Conservation (phyloP, 306 rosid species). For the Hippophae gyantsensis region DNA sequence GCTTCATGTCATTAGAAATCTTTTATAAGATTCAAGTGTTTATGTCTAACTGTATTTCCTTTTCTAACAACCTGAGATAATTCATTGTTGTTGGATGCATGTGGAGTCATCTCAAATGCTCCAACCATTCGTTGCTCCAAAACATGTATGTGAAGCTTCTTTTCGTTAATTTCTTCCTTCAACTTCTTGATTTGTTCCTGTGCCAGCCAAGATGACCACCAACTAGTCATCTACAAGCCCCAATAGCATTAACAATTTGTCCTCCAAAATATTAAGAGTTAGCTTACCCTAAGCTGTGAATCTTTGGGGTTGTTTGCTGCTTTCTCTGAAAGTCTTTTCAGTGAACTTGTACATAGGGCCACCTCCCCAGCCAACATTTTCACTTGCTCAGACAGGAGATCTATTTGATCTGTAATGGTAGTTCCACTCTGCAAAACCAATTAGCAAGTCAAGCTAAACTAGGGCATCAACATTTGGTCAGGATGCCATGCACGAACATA, state of each 20-base stretch:
- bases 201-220: slow-evolving; percentile 19
- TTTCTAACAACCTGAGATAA: slow-evolving; percentile 44
- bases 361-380: slow-evolving; percentile 90
- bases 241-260: slow-evolving; percentile 12
- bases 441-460: slow-evolving; percentile 6
- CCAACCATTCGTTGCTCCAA: slow-evolving; percentile 76
- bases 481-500: no score
- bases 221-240: slow-evolving; percentile 16
- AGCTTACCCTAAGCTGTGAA: slow-evolving; percentile 46
- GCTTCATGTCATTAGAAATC: no score
- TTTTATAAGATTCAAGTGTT: background rate
- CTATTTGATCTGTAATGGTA: slow-evolving; percentile 80
- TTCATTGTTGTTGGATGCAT: slow-evolving; percentile 37
- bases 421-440: slow-evolving; percentile 56
- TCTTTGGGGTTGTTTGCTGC: slow-evolving; percentile 56
- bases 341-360: slow-evolving; percentile 72
- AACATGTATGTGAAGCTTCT: slow-evolving; percentile 60
- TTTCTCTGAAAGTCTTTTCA: slow-evolving; percentile 72
- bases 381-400: slow-evolving; percentile 78
- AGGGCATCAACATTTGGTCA: background rate
- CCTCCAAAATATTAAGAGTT: slow-evolving; percentile 10
- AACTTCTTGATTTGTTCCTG: slow-evolving; percentile 64
- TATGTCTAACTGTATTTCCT: background rate
- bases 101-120: slow-evolving; percentile 49
- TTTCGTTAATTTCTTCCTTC: slow-evolving; percentile 68